A percentile compares a stretch with the other conserved stretches of the same genome.
Evolutionary conservation across 257 asterid genomes (phyloP).

Genomic region (Solanum sitiens): DNA sequence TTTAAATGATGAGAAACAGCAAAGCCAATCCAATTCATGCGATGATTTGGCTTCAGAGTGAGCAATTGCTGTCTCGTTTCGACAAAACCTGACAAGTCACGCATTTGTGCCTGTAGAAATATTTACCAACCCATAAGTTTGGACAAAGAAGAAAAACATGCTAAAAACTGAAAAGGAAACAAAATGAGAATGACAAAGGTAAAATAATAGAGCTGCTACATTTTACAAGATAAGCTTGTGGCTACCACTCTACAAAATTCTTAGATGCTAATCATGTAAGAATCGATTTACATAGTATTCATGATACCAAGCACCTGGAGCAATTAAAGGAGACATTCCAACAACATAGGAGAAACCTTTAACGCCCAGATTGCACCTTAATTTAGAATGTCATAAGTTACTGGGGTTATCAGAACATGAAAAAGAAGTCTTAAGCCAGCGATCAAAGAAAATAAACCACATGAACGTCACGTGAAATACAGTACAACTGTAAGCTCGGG

Average conservation of each 20-base stretch:
- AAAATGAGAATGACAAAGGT: not conserved
- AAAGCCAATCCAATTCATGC: slow-evolving; percentile 99
- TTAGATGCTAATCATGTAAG: not conserved
- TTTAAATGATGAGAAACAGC: slow-evolving; percentile 94
- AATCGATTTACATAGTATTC: not conserved
- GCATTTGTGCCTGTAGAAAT: slow-evolving; percentile 87
- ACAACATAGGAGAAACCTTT: not conserved
- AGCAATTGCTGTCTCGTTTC: slow-evolving; percentile 95
- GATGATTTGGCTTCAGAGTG: slow-evolving; percentile 91
- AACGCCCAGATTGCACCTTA: not conserved
- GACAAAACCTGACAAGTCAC: slow-evolving; percentile 95
- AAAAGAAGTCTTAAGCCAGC: not conserved
- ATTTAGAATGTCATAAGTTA: not conserved
- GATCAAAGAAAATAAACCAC: not conserved
- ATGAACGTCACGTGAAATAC: not conserved
- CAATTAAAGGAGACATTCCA: not conserved
- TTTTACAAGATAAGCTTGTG: not conserved
- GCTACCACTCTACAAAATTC: not conserved
- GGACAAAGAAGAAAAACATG: slow-evolving; percentile 4
- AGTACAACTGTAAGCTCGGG: not conserved
- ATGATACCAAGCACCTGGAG: not conserved
- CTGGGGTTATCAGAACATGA: not conserved
- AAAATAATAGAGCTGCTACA: not conserved
- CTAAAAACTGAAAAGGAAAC: not conserved
- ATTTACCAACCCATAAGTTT: not conserved